Evolutionary conservation across 352 stramenopile genomes (phyloP), one percentile per base, ranked within the genome.

Genomic region (Blastocystis sp.): DNA sequence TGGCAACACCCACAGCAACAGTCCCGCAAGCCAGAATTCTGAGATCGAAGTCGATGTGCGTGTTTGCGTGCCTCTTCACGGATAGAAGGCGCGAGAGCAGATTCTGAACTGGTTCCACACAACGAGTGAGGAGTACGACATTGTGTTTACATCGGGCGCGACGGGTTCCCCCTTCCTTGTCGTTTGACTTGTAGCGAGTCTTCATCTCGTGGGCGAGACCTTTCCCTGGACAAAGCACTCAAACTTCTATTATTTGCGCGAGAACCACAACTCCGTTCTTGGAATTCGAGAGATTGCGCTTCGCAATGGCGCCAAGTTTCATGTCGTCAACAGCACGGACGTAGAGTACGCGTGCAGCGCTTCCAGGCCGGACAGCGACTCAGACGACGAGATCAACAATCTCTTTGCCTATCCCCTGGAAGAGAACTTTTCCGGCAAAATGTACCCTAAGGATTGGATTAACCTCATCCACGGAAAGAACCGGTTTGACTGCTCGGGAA

Each of bases 241-340:
- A 29, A 21, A 81, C 13, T 90, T 88, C 71, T 81, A 90, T 29
- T 90, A 90, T 63, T 67, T 90, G 29, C 33, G 61, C 26, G 62
- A 90, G 39, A 90, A 90, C 35, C 81, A 90, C 61, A 90, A 90
- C 45, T 90, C 81, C 21, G 81, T 90, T 21, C 55, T 90, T 2
- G 81, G 81, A 13, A 90, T 90, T 66, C 81, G 81, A 24, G 67
- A 90, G 29, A 61, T 90, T 39, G 81, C 81, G 19, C 51, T 69
- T n/a, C 21, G 19, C n/a, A 21, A 82, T 31, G 81, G 81, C 6
- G 81, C 81, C 39, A 55, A 16, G 4, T 77, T 80, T 21, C 50
- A 67, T 51, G 81, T 80, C 19, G 67, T 90, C 21, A 80, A 65
- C 35, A 63, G 61, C 62, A 74, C 60, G 9, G 78, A 89, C 62